These are phyloP conservation scores for Geotrichum aggregatum DNA, from an alignment of 1,139 yeast genomes.

Conservation along the genomic window DNA sequence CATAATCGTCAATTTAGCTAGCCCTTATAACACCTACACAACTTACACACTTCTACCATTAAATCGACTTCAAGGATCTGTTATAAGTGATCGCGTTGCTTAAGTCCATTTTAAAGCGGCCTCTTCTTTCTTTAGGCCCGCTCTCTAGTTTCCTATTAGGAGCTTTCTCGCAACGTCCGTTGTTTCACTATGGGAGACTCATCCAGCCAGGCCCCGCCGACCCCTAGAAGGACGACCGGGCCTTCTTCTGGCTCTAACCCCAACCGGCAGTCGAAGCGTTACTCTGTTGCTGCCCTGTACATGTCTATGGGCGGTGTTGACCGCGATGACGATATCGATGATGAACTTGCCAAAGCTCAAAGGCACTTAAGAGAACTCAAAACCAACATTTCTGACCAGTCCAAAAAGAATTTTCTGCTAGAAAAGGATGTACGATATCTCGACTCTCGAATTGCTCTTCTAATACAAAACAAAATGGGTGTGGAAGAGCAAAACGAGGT, in stretches of 20 bases:
- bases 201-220: constrained; percentile 2
- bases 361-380: constrained; percentile 38
- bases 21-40: too few species aligned
- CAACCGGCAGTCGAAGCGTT: constrained; percentile 38
- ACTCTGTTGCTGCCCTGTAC: constrained; percentile 40
- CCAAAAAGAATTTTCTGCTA: constrained; percentile 40
- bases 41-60: too few species aligned
- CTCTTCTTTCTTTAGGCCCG: neutral
- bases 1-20: too few species aligned
- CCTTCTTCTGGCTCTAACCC: constrained; percentile 12
- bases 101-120: neutral
- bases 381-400: constrained; percentile 39
- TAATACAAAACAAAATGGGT: constrained; percentile 43
- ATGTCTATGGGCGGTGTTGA: constrained; percentile 41
- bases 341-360: constrained; percentile 40
- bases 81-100: too few species aligned
- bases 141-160: neutral
- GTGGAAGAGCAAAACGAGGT: constrained; percentile 41
- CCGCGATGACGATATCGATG: constrained; percentile 40
- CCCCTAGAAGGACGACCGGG: constrained; percentile 8
- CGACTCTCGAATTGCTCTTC: constrained; percentile 42
- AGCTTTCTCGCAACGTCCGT: neutral
- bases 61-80: too few species aligned
- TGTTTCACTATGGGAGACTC: constrained; percentile 1
- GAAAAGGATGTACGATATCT: constrained; percentile 43